phyloP scores from a whole-genome alignment of 164 flowering plant species.

The Hamamelis virginiana region DNA sequence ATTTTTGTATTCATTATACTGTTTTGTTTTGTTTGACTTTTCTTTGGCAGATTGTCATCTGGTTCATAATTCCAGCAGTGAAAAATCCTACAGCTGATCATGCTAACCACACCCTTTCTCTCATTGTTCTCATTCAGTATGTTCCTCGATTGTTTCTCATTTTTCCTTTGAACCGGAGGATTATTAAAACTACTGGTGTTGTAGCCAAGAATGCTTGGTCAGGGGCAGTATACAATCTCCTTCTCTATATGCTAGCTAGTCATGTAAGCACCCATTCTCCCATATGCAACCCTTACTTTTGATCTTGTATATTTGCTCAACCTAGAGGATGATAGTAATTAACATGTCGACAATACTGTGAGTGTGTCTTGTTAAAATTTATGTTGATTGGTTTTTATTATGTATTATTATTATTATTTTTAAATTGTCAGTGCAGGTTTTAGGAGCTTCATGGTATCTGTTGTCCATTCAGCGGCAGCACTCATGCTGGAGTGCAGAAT shows the following conservation, averaged over 20 bases:
- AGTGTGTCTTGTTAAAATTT: neutral
- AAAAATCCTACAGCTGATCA: slow-evolving; percentile 38
- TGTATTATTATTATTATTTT: neutral
- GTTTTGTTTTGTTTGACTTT: neutral
- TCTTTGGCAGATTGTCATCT: slow-evolving; percentile 58
- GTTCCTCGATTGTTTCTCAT: slow-evolving; percentile 76
- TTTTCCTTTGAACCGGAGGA: slow-evolving; percentile 66
- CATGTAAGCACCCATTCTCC: slow-evolving; percentile 55
- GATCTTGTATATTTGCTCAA: neutral
- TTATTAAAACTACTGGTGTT: slow-evolving; percentile 77
- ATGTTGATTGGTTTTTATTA: neutral
- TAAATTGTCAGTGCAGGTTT: slow-evolving; percentile 44
- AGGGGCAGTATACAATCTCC: slow-evolving; percentile 87
- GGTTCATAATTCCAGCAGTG: slow-evolving; percentile 68
- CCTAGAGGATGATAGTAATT: neutral
- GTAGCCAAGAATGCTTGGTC: slow-evolving; percentile 83
- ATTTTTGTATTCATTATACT: neutral
- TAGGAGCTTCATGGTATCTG: slow-evolving; percentile 88
- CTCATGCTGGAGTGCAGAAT: slow-evolving; percentile 67
- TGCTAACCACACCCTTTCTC: slow-evolving; percentile 62
- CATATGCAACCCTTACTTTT: neutral
- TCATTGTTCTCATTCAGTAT: slow-evolving; percentile 85
- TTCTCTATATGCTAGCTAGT: slow-evolving; percentile 72
- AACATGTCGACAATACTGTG: neutral
- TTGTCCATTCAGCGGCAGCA: slow-evolving; percentile 63